Base-by-base conservation (phyloP, 495 filamentous ascomycete genomes). In the Astrocystis sublimbata region DNA sequence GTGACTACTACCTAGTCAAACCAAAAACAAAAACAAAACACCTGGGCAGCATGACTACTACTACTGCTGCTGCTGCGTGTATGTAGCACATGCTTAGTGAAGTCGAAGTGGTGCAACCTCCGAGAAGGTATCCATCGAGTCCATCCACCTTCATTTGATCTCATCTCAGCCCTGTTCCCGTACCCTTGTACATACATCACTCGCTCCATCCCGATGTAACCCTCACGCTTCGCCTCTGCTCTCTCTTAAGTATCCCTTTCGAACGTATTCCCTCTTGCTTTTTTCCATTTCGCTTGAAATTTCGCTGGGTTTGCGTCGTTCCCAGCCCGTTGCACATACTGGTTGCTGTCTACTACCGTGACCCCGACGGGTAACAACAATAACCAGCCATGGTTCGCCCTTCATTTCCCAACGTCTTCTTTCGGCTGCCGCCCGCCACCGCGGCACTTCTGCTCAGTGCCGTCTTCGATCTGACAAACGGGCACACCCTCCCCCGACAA, bases 401-500 rank as follows among this genome's bases (percentile, higher is more conserved):
- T 58, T 24, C 51, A 63, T 65, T 60, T 42, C 45, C 53, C 63
- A 71, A 76, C 60, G 53, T 75, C 43, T 77, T 81, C 61, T 60
- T 76, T 41, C 70, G 71, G 31, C 70, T 80, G 10, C 79, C 77
- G 24, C 71, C 74, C 49, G 67, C 75, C 28, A 76, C 77, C 35
- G 74, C 74, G 45, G 67, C 75, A 33, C 63, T 81, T 19, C 65
- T 81, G n/a, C 50, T 80, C 55, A 69, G 74, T 51, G 68, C 63
- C 56, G 60, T 75, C 31, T 63, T 79, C 55, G 62, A 70, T 23
- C 64, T 72, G 36, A 65, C 72, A n/a, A 35, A 62, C 52, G 71
- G 72, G 30, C 74, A 79, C 66, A 65, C 65, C 50, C 52, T 78
- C 19, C 76, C 73, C 2, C 69, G 64, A 15, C 59, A 71, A 24